phyloP scores from a whole-genome alignment of 345 rosid species.

The Geranium brycei region DNA sequence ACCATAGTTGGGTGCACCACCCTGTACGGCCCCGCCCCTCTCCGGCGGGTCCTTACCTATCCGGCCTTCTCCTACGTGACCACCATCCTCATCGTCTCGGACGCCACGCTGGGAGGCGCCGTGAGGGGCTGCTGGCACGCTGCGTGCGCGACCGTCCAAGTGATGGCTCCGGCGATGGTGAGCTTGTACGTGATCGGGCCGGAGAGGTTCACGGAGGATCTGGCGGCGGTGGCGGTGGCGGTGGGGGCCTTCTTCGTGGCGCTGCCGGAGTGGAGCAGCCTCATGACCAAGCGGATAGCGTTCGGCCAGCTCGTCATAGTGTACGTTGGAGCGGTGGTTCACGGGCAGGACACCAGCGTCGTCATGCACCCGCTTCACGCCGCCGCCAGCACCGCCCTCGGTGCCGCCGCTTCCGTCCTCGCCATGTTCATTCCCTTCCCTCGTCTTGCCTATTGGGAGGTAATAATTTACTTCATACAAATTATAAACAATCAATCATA shows the following conservation, averaged over 20 bases:
- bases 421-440: conserved; percentile 68
- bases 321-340: conserved; percentile 39
- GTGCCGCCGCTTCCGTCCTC: conserved; percentile 56
- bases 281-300: conserved; percentile 62
- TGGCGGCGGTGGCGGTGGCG: conserved; percentile 47
- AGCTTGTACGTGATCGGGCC: conserved; percentile 37
- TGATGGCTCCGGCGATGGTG: conserved; percentile 22
- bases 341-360: conserved; percentile 24
- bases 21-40: conserved; percentile 37
- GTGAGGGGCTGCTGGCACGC: conserved; percentile 44
- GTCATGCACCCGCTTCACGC: conserved; percentile 48
- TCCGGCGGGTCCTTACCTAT: conserved; percentile 20
- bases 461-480: conserved; percentile 32
- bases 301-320: conserved; percentile 69
- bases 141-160: conserved; percentile 39
- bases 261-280: conserved; percentile 48
- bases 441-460: conserved; percentile 51
- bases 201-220: conserved; percentile 21
- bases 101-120: conserved; percentile 54
- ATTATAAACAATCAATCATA: too few species aligned
- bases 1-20: conserved; percentile 46
- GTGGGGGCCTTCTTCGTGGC: conserved; percentile 48
- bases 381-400: conserved; percentile 56
- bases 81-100: conserved; percentile 51
- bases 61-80: conserved; percentile 69